Conservation (phyloP, 2,329 filamentous ascomycete species). For the Salinomyces thailandicus region DNA sequence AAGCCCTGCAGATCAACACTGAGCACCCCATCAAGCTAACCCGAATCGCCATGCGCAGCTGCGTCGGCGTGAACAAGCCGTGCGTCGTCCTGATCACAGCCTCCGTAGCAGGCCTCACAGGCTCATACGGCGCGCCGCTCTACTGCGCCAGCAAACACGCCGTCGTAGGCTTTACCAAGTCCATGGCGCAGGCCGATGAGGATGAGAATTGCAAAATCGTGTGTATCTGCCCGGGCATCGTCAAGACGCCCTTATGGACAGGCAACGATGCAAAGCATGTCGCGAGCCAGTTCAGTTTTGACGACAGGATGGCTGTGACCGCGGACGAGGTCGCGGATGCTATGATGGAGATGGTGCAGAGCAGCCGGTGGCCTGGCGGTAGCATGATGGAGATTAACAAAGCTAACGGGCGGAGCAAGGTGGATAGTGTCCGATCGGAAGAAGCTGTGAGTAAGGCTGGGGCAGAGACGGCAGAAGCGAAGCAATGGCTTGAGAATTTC, state of each 20-base stretch:
- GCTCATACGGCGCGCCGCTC: slow-evolving; percentile 22
- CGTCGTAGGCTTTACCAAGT: slow-evolving; percentile 29
- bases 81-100: slow-evolving; percentile 28
- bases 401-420: slow-evolving; percentile 4
- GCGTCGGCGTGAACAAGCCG: slow-evolving; percentile 25
- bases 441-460: slow-evolving; percentile 2
- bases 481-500: slow-evolving; percentile 8
- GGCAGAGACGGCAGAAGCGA: slow-evolving; percentile 1
- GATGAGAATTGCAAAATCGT: slow-evolving; percentile 28
- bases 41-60: slow-evolving; percentile 26
- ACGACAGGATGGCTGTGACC: slow-evolving; percentile 10
- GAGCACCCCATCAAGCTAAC: slow-evolving; percentile 33
- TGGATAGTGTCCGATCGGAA: slow-evolving; percentile 7
- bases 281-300: slow-evolving; percentile 11
- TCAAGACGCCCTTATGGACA: slow-evolving; percentile 22
- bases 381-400: slow-evolving; percentile 11
- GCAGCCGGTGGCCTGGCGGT: slow-evolving; percentile 14
- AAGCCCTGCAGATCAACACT: slow-evolving; percentile 26
- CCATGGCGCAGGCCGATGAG: slow-evolving; percentile 24
- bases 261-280: slow-evolving; percentile 11
- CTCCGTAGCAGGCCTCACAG: slow-evolving; percentile 25
- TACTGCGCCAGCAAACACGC: slow-evolving; percentile 32
- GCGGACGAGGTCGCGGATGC: slow-evolving; percentile 19
- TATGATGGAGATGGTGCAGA: slow-evolving; percentile 14
- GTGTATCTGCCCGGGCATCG: slow-evolving; percentile 25